phyloP scores from a whole-genome alignment of 1,139 yeast species.

The Taiozyma onychis region DNA sequence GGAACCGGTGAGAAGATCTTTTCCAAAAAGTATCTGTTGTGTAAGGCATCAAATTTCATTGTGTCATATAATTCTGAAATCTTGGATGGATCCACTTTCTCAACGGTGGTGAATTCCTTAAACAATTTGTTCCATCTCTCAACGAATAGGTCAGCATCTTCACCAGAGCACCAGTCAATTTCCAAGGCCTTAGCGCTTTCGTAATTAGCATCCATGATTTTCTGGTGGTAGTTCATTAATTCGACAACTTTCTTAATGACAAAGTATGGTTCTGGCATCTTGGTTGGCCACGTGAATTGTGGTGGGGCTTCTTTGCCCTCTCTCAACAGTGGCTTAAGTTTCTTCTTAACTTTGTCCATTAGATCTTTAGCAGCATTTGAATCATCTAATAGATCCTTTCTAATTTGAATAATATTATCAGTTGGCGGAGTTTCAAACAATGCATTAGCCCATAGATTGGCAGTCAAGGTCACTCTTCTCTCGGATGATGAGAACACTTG shows the following conservation, averaged over 20 bases:
- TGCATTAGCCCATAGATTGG: constrained; percentile 81
- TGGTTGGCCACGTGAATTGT: constrained; percentile 98
- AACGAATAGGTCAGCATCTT: constrained; percentile 81
- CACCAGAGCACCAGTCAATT: constrained; percentile 92
- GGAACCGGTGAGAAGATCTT: constrained; percentile 71
- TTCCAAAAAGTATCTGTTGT: constrained; percentile 84
- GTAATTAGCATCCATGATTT: constrained; percentile 80
- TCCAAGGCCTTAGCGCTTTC: constrained; percentile 60
- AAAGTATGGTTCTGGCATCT: constrained; percentile 94
- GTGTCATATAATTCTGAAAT: constrained; percentile 96
- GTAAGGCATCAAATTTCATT: constrained; percentile 97
- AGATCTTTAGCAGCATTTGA: constrained; percentile 97
- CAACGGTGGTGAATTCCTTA: constrained; percentile 87
- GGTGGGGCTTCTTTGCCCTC: constrained; percentile 99
- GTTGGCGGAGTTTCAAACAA: constrained; percentile 67
- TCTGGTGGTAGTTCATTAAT: constrained; percentile 87
- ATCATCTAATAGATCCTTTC: constrained; percentile 92
- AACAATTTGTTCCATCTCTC: constrained; percentile 98
- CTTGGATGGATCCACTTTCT: constrained; percentile 96
- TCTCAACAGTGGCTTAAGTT: constrained; percentile 86
- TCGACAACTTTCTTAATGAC: constrained; percentile 93
- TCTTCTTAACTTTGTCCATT: constrained; percentile 97
- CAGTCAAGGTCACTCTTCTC: constrained; percentile 89
- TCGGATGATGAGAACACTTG: constrained; percentile 90
- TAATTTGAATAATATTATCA: constrained; percentile 69